phyloP scores from a whole-genome alignment of 225 moss, liverwort and hornwort species.

The Pseudisothecium myosuroides region DNA sequence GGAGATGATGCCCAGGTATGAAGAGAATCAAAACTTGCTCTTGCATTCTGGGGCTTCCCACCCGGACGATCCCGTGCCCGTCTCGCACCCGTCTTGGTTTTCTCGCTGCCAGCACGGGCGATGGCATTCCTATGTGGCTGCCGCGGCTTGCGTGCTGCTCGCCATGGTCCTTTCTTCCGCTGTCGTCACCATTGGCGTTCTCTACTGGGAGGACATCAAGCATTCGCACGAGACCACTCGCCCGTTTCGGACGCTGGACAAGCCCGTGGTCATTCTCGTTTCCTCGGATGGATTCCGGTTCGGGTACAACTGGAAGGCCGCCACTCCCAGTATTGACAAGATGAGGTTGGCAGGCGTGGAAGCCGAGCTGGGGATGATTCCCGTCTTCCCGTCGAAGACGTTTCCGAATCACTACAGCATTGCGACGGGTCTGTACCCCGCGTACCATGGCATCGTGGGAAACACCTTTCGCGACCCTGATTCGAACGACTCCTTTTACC shows the following conservation, averaged over 20 bases:
- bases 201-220: not conserved
- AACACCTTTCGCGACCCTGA: conserved; percentile 64
- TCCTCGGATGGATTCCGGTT: conserved; percentile 90
- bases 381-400: conserved; percentile 84
- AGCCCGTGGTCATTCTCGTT: conserved; percentile 60
- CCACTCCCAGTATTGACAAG: conserved; percentile 69
- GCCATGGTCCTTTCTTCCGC: conserved; percentile 2
- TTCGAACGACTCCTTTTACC: conserved; percentile 33
- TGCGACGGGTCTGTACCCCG: conserved; percentile 86
- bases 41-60: not conserved
- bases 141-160: conserved; percentile 10
- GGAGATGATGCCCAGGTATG: conserved; percentile 4
- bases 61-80: not conserved
- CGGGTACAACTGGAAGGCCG: conserved; percentile 70
- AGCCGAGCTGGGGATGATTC: conserved; percentile 75
- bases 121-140: conserved; percentile 20
- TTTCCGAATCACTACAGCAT: conserved; percentile 97
- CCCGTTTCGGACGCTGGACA: conserved; percentile 34
- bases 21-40: conserved; percentile 22
- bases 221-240: conserved; percentile 28
- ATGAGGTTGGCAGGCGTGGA: conserved; percentile 69
- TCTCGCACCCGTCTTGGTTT: not conserved
- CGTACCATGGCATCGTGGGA: conserved; percentile 85
- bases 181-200: not conserved
- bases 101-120: conserved; percentile 31